Conservation (phyloP, 1,284 basidiomycete species). For the Pholiota adiposa region DNA sequence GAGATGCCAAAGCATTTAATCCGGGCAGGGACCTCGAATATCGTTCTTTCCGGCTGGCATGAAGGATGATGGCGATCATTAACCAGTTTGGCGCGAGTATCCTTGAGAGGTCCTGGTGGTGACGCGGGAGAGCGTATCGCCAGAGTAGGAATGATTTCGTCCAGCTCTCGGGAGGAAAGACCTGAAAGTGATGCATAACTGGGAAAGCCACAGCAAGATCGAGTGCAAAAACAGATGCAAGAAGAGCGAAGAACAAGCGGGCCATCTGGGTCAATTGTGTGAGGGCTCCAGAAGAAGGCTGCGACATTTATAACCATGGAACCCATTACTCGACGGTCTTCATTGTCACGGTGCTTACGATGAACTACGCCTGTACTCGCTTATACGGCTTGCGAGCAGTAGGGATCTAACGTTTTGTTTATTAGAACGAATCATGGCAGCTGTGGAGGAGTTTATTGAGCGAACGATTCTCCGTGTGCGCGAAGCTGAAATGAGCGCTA, state of each 20-base stretch:
- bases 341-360: not conserved
- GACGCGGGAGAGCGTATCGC: slow-evolving; percentile 1
- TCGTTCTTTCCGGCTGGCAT: slow-evolving; percentile 13
- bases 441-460: not conserved
- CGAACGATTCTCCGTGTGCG: not conserved
- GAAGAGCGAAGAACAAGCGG: not conserved
- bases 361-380: not conserved
- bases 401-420: not conserved
- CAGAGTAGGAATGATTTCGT: slow-evolving; percentile 17
- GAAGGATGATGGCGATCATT: slow-evolving; percentile 23
- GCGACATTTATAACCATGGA: not conserved
- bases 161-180: slow-evolving; percentile 15
- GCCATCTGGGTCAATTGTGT: not conserved
- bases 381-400: not conserved
- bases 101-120: slow-evolving; percentile 20
- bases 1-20: slow-evolving; percentile 22
- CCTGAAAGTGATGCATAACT: slow-evolving; percentile 19
- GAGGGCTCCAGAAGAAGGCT: not conserved
- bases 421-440: not conserved
- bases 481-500: too few relatives aligned
- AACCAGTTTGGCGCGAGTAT: slow-evolving; percentile 23
- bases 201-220: slow-evolving; percentile 14
- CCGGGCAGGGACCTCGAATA: slow-evolving; percentile 25
- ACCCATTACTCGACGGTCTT: not conserved
- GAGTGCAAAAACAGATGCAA: not conserved